These are phyloP conservation scores for Hymenoscyphus linearis DNA, from an alignment of 2,329 filamentous ascomycete genomes.

Conservation along the genomic window DNA sequence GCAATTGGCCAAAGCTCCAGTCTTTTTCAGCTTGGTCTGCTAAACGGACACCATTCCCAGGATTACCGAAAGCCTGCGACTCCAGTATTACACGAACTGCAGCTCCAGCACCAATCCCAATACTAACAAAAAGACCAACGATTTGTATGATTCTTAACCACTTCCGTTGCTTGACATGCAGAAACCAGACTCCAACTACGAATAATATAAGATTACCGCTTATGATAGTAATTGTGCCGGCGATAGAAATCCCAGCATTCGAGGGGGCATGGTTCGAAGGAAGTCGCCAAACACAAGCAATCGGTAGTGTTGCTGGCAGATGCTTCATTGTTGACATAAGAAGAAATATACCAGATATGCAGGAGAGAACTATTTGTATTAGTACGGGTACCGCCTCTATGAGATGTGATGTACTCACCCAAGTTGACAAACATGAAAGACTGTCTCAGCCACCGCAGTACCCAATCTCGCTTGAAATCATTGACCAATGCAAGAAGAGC, in stretches of 20 bases:
- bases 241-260: slow-evolving; percentile 44
- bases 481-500: slow-evolving; percentile 59
- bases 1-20: slow-evolving; percentile 60
- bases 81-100: slow-evolving; percentile 51
- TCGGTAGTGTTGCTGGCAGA: slow-evolving; percentile 52
- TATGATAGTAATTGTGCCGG: slow-evolving; percentile 58
- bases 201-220: slow-evolving; percentile 55
- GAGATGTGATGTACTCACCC: not conserved
- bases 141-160: slow-evolving; percentile 53
- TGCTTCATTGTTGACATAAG: slow-evolving; percentile 89
- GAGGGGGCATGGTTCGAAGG: slow-evolving; percentile 34
- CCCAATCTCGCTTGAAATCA: slow-evolving; percentile 62
- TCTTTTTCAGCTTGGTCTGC: slow-evolving; percentile 47
- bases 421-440: slow-evolving; percentile 62
- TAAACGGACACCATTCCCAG: slow-evolving; percentile 42
- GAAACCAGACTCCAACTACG: slow-evolving; percentile 55
- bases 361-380: slow-evolving; percentile 40
- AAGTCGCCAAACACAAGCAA: slow-evolving; percentile 55
- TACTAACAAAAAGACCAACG: slow-evolving; percentile 42
- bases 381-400: not conserved
- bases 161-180: slow-evolving; percentile 49
- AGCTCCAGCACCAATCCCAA: slow-evolving; percentile 52
- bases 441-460: slow-evolving; percentile 60
- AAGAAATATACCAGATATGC: slow-evolving; percentile 90
- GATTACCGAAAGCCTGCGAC: slow-evolving; percentile 55